Evolutionary conservation across 352 stramenopile genomes (phyloP).

Genomic region (Phytopythium oedochilum): DNA sequence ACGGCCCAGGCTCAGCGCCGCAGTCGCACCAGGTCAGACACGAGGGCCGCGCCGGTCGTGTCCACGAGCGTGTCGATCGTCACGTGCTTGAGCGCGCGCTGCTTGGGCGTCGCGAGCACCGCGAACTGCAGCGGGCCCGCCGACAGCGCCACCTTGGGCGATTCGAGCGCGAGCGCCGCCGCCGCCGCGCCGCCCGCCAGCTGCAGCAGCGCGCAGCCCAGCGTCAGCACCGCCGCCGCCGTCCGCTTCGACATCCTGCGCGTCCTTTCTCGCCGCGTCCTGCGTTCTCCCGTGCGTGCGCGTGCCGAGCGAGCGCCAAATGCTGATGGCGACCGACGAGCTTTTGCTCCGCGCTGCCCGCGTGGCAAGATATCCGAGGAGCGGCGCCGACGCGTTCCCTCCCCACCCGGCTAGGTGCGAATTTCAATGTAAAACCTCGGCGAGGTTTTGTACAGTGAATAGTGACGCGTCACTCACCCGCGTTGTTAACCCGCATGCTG

Average conservation of each 20-base stretch:
- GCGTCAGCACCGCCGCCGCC: conserved; percentile 15
- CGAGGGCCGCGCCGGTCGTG: conserved; percentile 46
- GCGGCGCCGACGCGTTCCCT: background rate
- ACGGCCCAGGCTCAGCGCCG: background rate
- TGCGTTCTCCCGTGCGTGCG: background rate
- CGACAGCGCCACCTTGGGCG: conserved; percentile 43
- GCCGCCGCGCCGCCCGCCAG: conserved; percentile 18
- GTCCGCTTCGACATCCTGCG: conserved; percentile 12
- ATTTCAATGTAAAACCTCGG: background rate
- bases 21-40: conserved; percentile 50
- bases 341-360: background rate
- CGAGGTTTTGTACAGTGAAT: background rate
- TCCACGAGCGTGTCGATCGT: conserved; percentile 69
- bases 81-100: conserved; percentile 48
- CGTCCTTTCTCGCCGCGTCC: background rate
- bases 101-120: conserved; percentile 47
- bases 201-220: conserved; percentile 18
- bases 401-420: background rate
- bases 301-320: background rate
- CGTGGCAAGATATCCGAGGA: conserved; percentile 10
- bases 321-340: conserved; percentile 15
- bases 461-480: background rate
- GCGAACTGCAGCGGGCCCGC: conserved; percentile 38
- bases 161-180: conserved; percentile 29
- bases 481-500: background rate